Base-by-base conservation (phyloP, 2,329 filamentous ascomycete genomes). In the Penicillium sp. region DNA sequence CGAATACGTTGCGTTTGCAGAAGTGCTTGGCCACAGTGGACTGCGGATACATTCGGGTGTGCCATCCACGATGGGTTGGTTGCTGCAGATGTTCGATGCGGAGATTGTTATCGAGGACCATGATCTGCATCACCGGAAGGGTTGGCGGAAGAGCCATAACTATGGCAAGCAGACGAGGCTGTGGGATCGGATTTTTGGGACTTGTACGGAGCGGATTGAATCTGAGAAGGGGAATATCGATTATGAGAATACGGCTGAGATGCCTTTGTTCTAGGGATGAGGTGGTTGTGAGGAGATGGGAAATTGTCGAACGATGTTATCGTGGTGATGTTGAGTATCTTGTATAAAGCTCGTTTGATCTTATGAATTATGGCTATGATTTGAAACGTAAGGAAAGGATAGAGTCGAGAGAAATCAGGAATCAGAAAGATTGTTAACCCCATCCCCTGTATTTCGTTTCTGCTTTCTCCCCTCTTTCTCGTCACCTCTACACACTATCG, bases 21-120 rank as follows among this genome's bases (percentile, higher is more conserved):
- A 65, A 39, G 63, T 65, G 0, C 60, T 63, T 34, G 63, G 61
- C 0, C 63, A 64, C 23, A 61, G 58, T 39, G 63, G 60, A 1
- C 15, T 65, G 9, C 67, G 76, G 1, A 52, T 79, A 16, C 70
- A 72, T 50, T 57, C 68, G 6, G 71, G 67, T 2, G 68, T 72
- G 1, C 72, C 75, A 0, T 68, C 67, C 2, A 70, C 74, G 0
- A 49, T 75, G 40, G 70, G 61, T 9, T 73, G 68, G 65, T 50
- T 77, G 21, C 59, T 78, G 23, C 60, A 66, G 49, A 50, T 65
- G 18, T 58, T 76, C 15, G 64, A 68, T 29, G 61, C 64, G 27
- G 75, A 79, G 21, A 67, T 77, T n/a, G 65, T 75, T 3, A 72
- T 77, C 46, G 77, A 79, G 58, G 77, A 79, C 40, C 72, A 75